phyloP scores from a whole-genome alignment of 805 yeast genomes.

The Ogataea philodendri region DNA sequence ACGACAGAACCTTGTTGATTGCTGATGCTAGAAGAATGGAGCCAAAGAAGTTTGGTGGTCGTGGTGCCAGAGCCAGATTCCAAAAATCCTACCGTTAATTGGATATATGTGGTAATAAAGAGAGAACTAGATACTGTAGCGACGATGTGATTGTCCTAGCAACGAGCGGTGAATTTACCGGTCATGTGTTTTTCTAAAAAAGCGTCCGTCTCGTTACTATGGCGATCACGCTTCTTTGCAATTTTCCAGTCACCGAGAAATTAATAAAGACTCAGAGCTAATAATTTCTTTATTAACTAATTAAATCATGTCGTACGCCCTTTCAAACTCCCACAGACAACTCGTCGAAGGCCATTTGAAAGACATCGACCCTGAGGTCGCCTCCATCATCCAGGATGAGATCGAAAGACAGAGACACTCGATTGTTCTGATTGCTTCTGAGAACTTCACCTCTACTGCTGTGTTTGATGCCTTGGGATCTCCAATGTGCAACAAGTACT shows the following conservation, averaged over 20 bases:
- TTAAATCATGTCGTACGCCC: conserved; percentile 49
- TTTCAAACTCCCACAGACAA: conserved; percentile 62
- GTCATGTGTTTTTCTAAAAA: not conserved
- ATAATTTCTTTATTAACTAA: too few species aligned
- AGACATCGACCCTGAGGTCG: conserved; percentile 80
- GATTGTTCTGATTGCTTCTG: conserved; percentile 91
- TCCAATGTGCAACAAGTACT: conserved; percentile 97
- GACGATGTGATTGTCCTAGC: not conserved
- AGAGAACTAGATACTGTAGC: conserved; percentile 7
- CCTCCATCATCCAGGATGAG: conserved; percentile 71
- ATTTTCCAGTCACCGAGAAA: too few species aligned
- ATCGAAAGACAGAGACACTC: conserved; percentile 90
- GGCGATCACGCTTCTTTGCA: too few species aligned
- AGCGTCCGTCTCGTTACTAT: too few species aligned
- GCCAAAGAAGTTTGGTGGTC: conserved; percentile 99
- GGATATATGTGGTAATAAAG: conserved; percentile 14
- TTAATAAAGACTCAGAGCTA: too few species aligned
- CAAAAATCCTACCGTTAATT: conserved; percentile 99
- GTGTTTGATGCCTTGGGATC: conserved; percentile 97
- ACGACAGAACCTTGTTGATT: conserved; percentile 99
- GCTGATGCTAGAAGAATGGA: conserved; percentile 99
- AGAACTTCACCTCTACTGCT: conserved; percentile 93
- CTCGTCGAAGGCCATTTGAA: conserved; percentile 59
- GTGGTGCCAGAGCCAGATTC: conserved; percentile 99
- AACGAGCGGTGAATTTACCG: too few species aligned